Evolutionary conservation across 225 moss, liverwort and hornwort genomes (phyloP).

Genomic region (Rhytidiadelphus loreus): DNA sequence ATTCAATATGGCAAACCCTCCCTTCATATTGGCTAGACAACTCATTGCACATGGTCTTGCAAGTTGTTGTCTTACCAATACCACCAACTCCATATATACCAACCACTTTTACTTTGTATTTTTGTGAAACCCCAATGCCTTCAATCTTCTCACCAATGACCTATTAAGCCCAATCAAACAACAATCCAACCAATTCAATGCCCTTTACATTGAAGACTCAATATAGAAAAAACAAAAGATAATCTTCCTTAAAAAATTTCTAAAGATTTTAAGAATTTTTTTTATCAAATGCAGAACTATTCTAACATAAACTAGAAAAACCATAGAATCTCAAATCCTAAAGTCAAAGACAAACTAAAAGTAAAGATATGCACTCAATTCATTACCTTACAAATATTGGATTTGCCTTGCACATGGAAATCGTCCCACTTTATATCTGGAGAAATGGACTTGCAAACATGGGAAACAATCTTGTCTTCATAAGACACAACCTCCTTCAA

Average conservation of each 20-base stretch:
- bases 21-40: not conserved
- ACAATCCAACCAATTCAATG: no score
- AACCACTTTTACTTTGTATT: not conserved
- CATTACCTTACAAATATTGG: not conserved
- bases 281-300: no score
- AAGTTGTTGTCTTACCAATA: not conserved
- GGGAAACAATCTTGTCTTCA: not conserved
- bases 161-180: not conserved
- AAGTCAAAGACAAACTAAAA: not conserved
- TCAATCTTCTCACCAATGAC: not conserved
- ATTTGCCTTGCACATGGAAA: not conserved
- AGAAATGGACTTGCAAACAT: not conserved
- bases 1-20: not conserved
- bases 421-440: not conserved
- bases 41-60: not conserved
- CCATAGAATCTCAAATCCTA: no score
- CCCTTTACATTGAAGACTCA: not conserved
- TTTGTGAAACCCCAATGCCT: not conserved
- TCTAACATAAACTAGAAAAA: no score
- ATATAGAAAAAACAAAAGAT: no score
- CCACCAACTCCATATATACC: not conserved
- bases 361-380: no score
- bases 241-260: no score
- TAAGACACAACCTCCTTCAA: not conserved
- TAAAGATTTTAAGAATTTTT: no score